phyloP scores from a whole-genome alignment of 495 filamentous ascomycete species.

The Aspergillus sclerotioniger region DNA sequence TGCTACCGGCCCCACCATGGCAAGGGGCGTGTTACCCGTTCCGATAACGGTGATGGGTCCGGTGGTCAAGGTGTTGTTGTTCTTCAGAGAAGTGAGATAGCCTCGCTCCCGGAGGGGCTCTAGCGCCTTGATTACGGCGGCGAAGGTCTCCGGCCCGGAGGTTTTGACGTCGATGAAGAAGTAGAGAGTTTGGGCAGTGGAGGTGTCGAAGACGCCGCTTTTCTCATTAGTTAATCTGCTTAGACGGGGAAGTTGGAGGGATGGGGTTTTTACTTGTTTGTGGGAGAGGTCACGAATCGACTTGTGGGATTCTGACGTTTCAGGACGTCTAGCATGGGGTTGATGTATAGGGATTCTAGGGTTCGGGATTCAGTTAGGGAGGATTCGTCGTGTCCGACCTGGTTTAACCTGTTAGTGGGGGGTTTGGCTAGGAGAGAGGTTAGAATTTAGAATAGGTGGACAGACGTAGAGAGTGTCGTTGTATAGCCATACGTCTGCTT shows the following conservation, averaged over 20 bases:
- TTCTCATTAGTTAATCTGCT: neutral
- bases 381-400: constrained; percentile 57
- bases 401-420: neutral
- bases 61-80: constrained; percentile 41
- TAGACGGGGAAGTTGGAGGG: neutral
- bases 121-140: constrained; percentile 59
- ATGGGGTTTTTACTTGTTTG: constrained; percentile 38
- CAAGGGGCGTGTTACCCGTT: constrained; percentile 75
- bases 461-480: constrained; percentile 59
- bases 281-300: constrained; percentile 35
- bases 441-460: too few relatives aligned
- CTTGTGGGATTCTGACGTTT: constrained; percentile 47
- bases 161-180: constrained; percentile 75
- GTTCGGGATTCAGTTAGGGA: constrained; percentile 51
- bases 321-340: constrained; percentile 54
- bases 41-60: constrained; percentile 74
- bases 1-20: constrained; percentile 49
- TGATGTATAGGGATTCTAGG: constrained; percentile 54
- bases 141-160: constrained; percentile 47
- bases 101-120: constrained; percentile 60
- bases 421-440: too few relatives aligned
- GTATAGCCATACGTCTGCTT: constrained; percentile 87
- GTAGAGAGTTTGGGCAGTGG: constrained; percentile 59
- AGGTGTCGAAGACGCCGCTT: constrained; percentile 49
- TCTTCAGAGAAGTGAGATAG: constrained; percentile 58